Percentiles rank a stretch among this genome's conserved stretches.
Conservation (phyloP, 257 asterid species). For the Vinca minor region DNA sequence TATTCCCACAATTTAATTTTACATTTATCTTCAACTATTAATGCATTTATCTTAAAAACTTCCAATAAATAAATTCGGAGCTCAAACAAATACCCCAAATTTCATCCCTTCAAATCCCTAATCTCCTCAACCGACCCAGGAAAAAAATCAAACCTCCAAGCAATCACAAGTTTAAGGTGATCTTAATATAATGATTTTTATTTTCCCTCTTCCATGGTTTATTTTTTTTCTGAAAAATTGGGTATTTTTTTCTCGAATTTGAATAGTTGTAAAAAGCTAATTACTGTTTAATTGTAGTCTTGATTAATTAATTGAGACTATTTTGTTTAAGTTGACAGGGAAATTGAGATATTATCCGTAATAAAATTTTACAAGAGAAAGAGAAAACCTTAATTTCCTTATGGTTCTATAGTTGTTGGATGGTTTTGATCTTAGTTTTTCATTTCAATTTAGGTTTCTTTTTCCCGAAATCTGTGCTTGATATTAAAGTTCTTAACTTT, state of each 20-base stretch:
- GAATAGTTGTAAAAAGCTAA: neutral
- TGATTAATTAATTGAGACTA: neutral
- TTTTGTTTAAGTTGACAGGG: neutral
- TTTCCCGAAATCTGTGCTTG: neutral
- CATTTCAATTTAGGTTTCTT: no score
- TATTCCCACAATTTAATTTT: neutral
- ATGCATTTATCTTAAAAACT: neutral
- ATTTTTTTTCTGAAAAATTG: neutral
- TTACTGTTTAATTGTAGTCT: neutral
- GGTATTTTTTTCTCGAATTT: neutral
- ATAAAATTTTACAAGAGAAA: neutral
- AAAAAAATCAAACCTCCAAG: neutral
- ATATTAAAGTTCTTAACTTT: neutral
- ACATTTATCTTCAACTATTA: neutral
- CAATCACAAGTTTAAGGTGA: neutral
- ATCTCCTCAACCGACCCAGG: neutral
- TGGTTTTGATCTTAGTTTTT: neutral
- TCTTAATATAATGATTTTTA: neutral
- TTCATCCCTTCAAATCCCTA: neutral
- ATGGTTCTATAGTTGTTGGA: neutral
- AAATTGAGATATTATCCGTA: neutral
- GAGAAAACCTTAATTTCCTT: neutral
- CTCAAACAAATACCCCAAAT: neutral
- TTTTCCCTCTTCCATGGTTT: neutral
- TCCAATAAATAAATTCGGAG: neutral